Evolutionary conservation across 2,329 filamentous ascomycete species (phyloP).

Genomic region (Fusarium sp.): DNA sequence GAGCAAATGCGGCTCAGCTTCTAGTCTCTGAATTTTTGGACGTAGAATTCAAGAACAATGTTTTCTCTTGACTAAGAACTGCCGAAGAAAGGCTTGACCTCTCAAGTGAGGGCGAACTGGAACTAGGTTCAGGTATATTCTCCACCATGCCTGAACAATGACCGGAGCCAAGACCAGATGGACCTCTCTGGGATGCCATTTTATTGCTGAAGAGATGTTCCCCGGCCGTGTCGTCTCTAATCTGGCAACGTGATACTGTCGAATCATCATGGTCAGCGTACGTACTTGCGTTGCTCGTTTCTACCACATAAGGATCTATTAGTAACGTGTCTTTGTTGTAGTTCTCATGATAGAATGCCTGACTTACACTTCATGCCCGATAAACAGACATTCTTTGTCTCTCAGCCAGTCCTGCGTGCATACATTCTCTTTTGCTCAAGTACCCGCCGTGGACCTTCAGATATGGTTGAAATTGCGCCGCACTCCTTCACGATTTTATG

Average conservation of each 20-base stretch:
- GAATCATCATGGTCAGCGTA: constrained; percentile 27
- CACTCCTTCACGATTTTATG: constrained; percentile 17
- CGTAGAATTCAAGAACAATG: constrained; percentile 21
- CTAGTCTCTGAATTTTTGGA: constrained; percentile 15
- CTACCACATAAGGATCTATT: background rate
- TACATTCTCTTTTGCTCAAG: constrained; percentile 20
- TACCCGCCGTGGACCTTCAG: background rate
- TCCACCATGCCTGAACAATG: background rate
- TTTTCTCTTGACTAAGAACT: constrained; percentile 3
- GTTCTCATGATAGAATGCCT: constrained; percentile 23
- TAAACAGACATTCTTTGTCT: constrained; percentile 14
- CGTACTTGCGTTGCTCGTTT: background rate
- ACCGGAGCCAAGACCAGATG: background rate
- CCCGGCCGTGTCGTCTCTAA: background rate
- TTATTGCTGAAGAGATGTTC: constrained; percentile 11
- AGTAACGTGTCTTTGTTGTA: background rate
- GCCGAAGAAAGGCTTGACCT: constrained; percentile 5
- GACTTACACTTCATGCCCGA: constrained; percentile 22
- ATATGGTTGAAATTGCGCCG: background rate
- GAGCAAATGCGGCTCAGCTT: constrained; percentile 20
- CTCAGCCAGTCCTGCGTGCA: constrained; percentile 11
- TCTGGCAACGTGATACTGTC: constrained; percentile 18
- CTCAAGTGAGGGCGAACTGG: background rate
- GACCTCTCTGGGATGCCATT: constrained; percentile 14
- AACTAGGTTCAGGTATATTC: background rate